phyloP scores from a whole-genome alignment of 257 asterid species.

The Fraxinus excelsior region DNA sequence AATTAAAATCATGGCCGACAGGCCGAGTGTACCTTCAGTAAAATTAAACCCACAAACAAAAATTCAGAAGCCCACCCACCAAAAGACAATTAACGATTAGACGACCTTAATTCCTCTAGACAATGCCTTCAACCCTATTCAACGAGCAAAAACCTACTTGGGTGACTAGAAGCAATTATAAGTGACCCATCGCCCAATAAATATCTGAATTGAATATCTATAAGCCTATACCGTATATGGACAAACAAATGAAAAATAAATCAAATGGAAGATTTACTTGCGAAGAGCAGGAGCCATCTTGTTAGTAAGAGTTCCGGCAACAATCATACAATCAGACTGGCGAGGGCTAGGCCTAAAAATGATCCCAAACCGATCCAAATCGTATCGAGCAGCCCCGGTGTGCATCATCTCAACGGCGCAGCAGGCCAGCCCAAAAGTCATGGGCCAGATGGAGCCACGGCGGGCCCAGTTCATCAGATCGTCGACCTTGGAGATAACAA shows the following conservation, averaged over 20 bases:
- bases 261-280: constrained; percentile 45
- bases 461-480: constrained; percentile 98
- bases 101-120: not conserved
- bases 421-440: constrained; percentile 96
- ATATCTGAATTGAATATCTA: not conserved
- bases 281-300: constrained; percentile 99
- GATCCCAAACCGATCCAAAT: constrained; percentile 90
- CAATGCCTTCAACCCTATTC: not conserved
- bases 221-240: not conserved
- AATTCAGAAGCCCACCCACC: not conserved
- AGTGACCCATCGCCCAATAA: not conserved
- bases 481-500: constrained; percentile 89
- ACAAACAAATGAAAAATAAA: not conserved
- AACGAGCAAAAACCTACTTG: not conserved
- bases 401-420: constrained; percentile 99
- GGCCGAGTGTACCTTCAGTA: not conserved
- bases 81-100: not conserved
- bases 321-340: constrained; percentile 93
- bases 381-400: constrained; percentile 95
- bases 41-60: not conserved
- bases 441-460: constrained; percentile 96
- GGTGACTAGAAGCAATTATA: not conserved
- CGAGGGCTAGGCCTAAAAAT: constrained; percentile 98
- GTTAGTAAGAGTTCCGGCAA: constrained; percentile 88
- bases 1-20: not conserved